Evolutionary conservation across 176 grass and related monocot species (phyloP).

Genomic region (Themeda triandra): DNA sequence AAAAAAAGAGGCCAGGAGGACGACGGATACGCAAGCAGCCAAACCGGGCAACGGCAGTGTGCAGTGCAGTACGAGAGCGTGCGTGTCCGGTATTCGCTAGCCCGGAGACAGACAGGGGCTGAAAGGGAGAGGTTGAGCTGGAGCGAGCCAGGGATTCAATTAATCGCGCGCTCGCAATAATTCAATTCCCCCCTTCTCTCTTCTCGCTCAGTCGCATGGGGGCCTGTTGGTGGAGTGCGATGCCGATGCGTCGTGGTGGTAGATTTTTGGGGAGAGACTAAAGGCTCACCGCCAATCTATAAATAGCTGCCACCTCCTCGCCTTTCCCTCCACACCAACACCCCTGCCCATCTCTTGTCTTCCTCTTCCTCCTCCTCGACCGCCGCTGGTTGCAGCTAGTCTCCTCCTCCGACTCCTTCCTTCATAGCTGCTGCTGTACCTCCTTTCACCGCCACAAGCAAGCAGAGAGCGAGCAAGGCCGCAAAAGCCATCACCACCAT

Average conservation of each 20-base stretch:
- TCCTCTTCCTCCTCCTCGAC: not conserved
- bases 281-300: conserved; percentile 37
- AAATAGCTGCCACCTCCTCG: conserved; percentile 43
- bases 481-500: not conserved
- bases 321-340: conserved; percentile 29
- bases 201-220: not conserved
- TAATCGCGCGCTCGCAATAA: conserved; percentile 18
- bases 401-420: not conserved
- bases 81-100: not conserved
- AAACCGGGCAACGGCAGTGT: not conserved
- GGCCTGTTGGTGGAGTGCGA: not conserved
- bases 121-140: conserved; percentile 48
- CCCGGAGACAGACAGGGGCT: not conserved
- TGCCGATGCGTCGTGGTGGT: not conserved
- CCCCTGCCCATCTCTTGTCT: not conserved
- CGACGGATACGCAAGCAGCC: not conserved
- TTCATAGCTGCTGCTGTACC: not conserved
- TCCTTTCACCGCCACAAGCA: not conserved
- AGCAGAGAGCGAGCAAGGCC: not conserved
- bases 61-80: not conserved
- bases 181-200: not conserved
- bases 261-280: conserved; percentile 24
- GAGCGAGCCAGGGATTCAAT: conserved; percentile 6
- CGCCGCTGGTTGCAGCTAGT: not conserved
- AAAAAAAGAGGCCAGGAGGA: conserved; percentile 14